Evolutionary conservation across 805 yeast genomes (phyloP), one percentile per base, ranked within the genome.

Genomic region (Yamadazyma paraphyllophila): DNA sequence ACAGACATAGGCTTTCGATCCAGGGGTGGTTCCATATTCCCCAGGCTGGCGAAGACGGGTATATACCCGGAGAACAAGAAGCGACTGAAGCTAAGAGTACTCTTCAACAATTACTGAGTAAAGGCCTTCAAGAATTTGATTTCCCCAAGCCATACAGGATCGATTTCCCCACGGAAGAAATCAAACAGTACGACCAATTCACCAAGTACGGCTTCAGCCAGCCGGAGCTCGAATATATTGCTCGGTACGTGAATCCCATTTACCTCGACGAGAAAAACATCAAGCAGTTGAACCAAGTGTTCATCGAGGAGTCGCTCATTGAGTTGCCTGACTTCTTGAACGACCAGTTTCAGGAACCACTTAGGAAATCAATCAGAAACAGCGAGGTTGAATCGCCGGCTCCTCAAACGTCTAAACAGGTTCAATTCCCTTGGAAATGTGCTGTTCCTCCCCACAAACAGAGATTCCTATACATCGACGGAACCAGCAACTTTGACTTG

Each of bases 1-100:
- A 91, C 59, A 88, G 85, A 60, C 96, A 90, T 51, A 77, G 99
- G 59, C 70, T 94, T 30, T 88, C 96, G 0, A 88, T 94, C 49
- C 97, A 94, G 59, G 99, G 99, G 1, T 95, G 99, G 99, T 95
- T 92, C 61, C 99, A 94, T 64, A 88, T 91, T 43, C 99, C 99
- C 3, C 98, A 94, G 62, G 70, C 69, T 9, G 97, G 96, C 8
- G 99, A 94, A 65, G 82, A 78, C 29, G 98, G 97, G 0, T 92
- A 65, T 58, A 76, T 82, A 14, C 81, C 80, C 31, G 96, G 95
- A 5, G 96, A 89, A 60, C 90, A 88, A 62, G 92, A 84, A 57
- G 79, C 71, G 31, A 82, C 87, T 1, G 90, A 84, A 54, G 84
- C 86, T 0, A 74, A 76, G 56, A 80, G 89, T 36, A 88, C 96